These are phyloP conservation scores for Agapanthus africanus DNA, from an alignment of 106 monocot species.

Conservation along the genomic window DNA sequence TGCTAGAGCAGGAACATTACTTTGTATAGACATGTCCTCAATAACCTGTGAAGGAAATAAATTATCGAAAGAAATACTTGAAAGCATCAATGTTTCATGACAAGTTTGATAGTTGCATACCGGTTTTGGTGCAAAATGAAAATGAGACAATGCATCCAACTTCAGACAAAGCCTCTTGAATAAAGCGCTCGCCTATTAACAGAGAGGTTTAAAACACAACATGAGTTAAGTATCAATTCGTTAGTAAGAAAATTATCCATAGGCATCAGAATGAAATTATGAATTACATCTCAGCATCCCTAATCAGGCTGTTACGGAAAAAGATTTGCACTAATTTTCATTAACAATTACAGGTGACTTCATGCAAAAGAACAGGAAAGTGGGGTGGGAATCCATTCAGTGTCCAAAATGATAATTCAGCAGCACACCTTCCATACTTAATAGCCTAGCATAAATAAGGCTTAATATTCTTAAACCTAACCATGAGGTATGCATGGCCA, in stretches of 20 bases:
- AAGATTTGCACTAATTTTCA: not conserved
- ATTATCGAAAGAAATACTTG: not conserved
- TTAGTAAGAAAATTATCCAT: not conserved
- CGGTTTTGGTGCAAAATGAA: slow-evolving; percentile 94
- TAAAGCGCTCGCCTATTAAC: slow-evolving; percentile 47
- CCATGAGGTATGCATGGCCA: not conserved
- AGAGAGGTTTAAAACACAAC: not conserved
- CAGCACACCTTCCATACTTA: not conserved
- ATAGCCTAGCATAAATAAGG: not conserved
- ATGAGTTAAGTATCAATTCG: not conserved
- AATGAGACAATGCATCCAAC: slow-evolving; percentile 88
- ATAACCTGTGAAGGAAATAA: slow-evolving; percentile 50
- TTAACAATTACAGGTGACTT: not conserved
- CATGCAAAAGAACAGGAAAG: not conserved
- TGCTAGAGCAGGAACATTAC: slow-evolving; percentile 89
- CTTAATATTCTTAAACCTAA: not conserved
- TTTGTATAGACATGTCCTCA: slow-evolving; percentile 89
- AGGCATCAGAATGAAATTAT: not conserved
- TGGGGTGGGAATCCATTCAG: not conserved
- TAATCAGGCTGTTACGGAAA: not conserved
- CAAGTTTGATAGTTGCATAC: slow-evolving; percentile 27
- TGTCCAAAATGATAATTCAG: not conserved
- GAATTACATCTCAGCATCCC: not conserved
- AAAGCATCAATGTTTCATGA: not conserved
- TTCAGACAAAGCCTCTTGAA: slow-evolving; percentile 90